Conservation (phyloP, 805 yeast species). For the Myxozyma kluyveri region DNA sequence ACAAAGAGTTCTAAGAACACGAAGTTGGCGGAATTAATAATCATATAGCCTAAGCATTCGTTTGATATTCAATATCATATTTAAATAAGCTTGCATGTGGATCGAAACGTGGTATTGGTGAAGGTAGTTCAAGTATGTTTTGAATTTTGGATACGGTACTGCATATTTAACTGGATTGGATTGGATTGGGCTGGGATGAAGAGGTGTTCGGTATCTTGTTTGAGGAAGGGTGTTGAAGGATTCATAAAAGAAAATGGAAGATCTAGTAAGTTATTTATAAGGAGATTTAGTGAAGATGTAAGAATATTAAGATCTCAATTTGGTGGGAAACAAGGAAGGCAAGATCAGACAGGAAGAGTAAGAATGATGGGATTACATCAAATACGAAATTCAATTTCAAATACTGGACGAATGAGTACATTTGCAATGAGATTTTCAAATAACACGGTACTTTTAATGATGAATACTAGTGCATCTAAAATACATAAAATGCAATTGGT, state of each 20-base stretch:
- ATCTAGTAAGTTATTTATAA: neutral
- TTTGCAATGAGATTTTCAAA: neutral
- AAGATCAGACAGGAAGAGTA: neutral
- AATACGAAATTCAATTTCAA: neutral
- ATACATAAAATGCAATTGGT: slow-evolving; percentile 17
- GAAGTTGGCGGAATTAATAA: too few species aligned
- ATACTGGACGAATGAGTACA: neutral
- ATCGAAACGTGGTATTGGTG: neutral
- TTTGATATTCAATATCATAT: neutral
- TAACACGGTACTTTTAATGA: neutral
- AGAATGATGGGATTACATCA: neutral
- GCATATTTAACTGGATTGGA: neutral
- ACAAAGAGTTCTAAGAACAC: too few species aligned
- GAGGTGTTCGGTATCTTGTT: too few species aligned
- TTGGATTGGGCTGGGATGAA: neutral
- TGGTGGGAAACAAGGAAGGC: too few species aligned
- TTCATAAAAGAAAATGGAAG: neutral
- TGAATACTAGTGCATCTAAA: too few species aligned
- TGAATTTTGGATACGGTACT: neutral
- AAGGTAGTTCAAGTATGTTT: neutral
- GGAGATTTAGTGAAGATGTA: neutral
- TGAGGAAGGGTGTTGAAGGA: neutral
- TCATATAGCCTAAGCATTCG: neutral
- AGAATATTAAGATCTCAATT: neutral
- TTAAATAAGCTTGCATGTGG: neutral